Evolutionary conservation across 331 rosid genomes (phyloP), one percentile per base, ranked within the genome.

Genomic region (Saraca asoca): DNA sequence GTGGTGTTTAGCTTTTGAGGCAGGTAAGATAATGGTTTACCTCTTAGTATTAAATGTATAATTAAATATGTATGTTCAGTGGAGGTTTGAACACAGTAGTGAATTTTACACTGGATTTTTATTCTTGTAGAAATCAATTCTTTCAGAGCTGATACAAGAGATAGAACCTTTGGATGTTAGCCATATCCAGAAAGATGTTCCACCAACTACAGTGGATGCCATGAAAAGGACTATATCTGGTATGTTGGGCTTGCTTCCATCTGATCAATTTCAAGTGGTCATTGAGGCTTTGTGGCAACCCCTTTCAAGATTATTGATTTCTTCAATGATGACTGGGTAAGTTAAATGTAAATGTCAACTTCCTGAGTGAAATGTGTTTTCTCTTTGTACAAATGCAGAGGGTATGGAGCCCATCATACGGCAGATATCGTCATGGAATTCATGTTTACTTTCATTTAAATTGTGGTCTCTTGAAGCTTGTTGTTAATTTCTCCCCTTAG

Each of bases 271-370:
- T 68, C 89, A 86, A 38, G 98, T 93, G 51, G 79, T 85, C 12
- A 80, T 90, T 17, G 97, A 93, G 80, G 96, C 98, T 33, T 63
- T 90, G 75, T 93, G 97, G 98, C 90, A 82, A 43, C 90, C 98
- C 18, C 87, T 93, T 45, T 93, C 98, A 54, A 90, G 83, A 82
- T 75, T 93, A 77, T 82, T 93, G 51, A 74, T 90, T 83, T 90
- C 96, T 78, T 93, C 98, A 13, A 85, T 93, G 87, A 88, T 90
- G 90, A 93, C 98, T 1, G 98, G 98, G 96, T 90, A 69, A 58
- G 80, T 79, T 59, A 42, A 42, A 42, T 14, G 18, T 70, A 35
- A 59, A 7, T 31, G 16, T 64, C 24, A 29, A 45, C 49, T 43
- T 13, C 15, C 19, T 20, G 0, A 1, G 24, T 19, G 7, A 6